Base-by-base conservation (phyloP, 345 rosid genomes). In the Ceriops zippeliana region DNA sequence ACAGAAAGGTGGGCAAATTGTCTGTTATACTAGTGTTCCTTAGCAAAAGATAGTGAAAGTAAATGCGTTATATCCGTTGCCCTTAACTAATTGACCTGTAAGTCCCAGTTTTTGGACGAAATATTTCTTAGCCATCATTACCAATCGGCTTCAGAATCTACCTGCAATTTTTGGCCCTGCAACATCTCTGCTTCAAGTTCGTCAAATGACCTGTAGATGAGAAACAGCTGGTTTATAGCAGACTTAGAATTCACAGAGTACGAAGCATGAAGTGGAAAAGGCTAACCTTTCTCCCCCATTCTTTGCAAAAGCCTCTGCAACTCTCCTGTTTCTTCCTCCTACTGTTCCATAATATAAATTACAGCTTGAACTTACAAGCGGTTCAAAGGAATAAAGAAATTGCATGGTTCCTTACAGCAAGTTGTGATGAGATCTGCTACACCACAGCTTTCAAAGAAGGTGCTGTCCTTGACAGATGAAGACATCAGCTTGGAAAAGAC, bases 151-250 rank as follows among this genome's bases (percentile, higher is more conserved):
- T 51, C 2, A n/a, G 28, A 32, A 34, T 57, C 54, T 84, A 95
- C 99, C 96, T 91, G 98, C 68, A 95, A 83, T 73, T 91, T 95
- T 71, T 95, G 99, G 53, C 99, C 99, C 73, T 88, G 87, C 76
- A 95, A 71, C 89, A 95, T 87, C 83, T 90, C 96, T 52, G 90
- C 96, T 76, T 95, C 99, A 63, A 91, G 96, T 73, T 91, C 99
- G 73, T 95, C 96, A 30, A 95, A 95, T n/a, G 93, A 87, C 81
- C 99, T 91, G 86, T 16, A 69, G 13, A 61, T 42, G 66, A 77
- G 31, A 57, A 52, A 67, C 34, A 35, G 63, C 9, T 62, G 68
- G 57, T 57, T 53, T 70, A 31, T 59, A 54, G n/a, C 52, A 65
- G 19, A 35, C 61, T 22, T 34, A 38, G 32, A 52, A 61, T 22